Evolutionary conservation across 2,329 filamentous ascomycete species (phyloP).

Genomic region (Ophiostoma populinum): DNA sequence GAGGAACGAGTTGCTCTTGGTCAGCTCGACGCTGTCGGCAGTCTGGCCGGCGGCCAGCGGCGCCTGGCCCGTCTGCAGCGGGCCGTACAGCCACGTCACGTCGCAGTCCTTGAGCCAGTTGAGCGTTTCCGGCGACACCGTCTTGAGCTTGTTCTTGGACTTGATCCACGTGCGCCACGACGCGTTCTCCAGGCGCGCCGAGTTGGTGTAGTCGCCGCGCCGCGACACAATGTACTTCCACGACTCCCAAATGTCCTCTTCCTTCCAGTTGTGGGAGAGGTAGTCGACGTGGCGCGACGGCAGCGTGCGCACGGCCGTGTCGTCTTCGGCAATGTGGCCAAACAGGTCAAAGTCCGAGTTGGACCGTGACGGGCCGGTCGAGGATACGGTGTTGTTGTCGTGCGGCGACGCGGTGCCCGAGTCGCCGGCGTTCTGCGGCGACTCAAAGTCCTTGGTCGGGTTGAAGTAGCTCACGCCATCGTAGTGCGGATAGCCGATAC

Average conservation of each 20-base stretch:
- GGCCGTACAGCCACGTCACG: constrained; percentile 94
- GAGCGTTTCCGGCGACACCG: constrained; percentile 75
- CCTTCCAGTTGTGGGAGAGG: constrained; percentile 78
- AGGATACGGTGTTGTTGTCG: constrained; percentile 36
- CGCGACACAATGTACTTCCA: constrained; percentile 86
- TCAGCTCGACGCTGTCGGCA: constrained; percentile 24
- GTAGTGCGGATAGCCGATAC: constrained; percentile 22
- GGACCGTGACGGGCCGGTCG: constrained; percentile 34
- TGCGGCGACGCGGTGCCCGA: constrained; percentile 32
- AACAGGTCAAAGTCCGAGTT: constrained; percentile 33
- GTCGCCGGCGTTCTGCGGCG: constrained; percentile 28
- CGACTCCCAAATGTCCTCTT: constrained; percentile 94
- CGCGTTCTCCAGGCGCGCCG: constrained; percentile 76
- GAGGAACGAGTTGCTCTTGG: constrained; percentile 45
- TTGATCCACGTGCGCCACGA: constrained; percentile 97
- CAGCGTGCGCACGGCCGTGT: constrained; percentile 54
- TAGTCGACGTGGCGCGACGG: constrained; percentile 90
- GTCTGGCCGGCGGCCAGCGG: constrained; percentile 30
- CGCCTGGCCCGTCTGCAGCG: constrained; percentile 56
- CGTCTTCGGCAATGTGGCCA: constrained; percentile 52
- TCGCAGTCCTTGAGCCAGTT: constrained; percentile 98
- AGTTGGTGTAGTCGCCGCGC: constrained; percentile 62
- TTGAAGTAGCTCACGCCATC: constrained; percentile 27
- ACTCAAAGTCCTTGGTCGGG: constrained; percentile 29
- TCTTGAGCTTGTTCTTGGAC: constrained; percentile 69